Base-by-base conservation (phyloP, 352 stramenopile species). In the Phytopythium litorale region DNA sequence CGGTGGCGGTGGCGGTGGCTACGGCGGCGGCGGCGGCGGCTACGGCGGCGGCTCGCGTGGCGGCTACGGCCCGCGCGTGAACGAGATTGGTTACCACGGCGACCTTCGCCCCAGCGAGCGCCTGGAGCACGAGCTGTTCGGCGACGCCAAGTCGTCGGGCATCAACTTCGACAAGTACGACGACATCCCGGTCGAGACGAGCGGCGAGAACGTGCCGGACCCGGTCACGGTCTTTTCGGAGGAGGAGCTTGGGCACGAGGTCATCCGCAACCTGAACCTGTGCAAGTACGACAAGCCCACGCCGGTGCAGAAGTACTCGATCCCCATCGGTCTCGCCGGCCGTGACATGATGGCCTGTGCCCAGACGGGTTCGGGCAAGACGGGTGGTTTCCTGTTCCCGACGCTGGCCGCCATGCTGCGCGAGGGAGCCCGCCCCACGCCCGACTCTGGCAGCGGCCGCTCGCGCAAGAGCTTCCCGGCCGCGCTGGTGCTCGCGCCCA, bases 91-190 rank as follows among this genome's bases (percentile, higher is more conserved):
- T 35, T 99, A 98, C 79, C 96, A 99, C 76, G 97, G 98, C 25
- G 93, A 98, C 68, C 75, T 93, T 61, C 81, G 87, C 49, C 80
- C 83, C 15, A 98, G 98, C 71, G 81, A 91, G 56, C 94, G 97
- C 19, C 64, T 98, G 1, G 94, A 98, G 68, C 80, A 87, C 46
- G 80, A 98, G 64, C 76, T 98, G 28, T 98, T 98, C 67, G 85
- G 85, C n/a, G 87, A 94, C 66, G 79, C 75, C 51, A 89, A 97
- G 65, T 98, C 90, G 30, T 98, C 95, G 21, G 97, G 97, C 43
- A 99, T 99, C 72, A 99, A 99, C 83, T 99, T 99, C 78, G 97
- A 99, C 83, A 98, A 97, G 68, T 99, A 99, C 73, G 96, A 99
- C 70, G 96, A 98, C 56, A 99, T 99, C 54, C 96, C 95, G n/a